phyloP scores from a whole-genome alignment of 2,329 filamentous ascomycete species.

The Epichloe uncinata region DNA sequence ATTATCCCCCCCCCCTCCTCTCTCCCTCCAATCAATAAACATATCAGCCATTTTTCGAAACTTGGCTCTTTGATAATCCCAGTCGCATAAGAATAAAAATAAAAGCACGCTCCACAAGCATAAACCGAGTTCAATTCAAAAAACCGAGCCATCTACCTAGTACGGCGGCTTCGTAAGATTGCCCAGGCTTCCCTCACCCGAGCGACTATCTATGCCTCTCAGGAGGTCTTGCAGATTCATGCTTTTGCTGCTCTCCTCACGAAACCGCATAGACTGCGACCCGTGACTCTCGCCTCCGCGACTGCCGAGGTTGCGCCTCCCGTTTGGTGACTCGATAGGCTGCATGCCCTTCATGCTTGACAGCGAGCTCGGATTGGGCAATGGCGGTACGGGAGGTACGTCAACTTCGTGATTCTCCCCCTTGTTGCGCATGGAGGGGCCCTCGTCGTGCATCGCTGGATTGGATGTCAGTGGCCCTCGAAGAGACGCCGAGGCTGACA shows the following conservation, averaged over 20 bases:
- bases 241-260: conserved; percentile 18
- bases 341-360: conserved; percentile 16
- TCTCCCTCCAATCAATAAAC: no score
- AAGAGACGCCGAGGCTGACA: conserved; percentile 23
- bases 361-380: conserved; percentile 28
- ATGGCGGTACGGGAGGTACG: conserved; percentile 43
- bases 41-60: no score
- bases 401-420: conserved; percentile 17
- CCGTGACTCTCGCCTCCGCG: conserved; percentile 26
- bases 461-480: conserved; percentile 30
- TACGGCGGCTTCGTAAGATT: conserved; percentile 37
- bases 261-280: conserved; percentile 20
- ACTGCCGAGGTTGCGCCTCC: conserved; percentile 26
- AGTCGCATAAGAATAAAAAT: neutral
- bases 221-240: conserved; percentile 37
- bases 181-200: conserved; percentile 31
- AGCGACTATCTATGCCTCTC: conserved; percentile 35
- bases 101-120: neutral
- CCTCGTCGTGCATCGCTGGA: conserved; percentile 19
- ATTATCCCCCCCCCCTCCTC: no score
- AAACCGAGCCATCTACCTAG: conserved; percentile 14
- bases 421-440: neutral
- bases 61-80: neutral
- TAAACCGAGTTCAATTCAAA: neutral
- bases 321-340: neutral